Evolutionary conservation across 2,329 filamentous ascomycete genomes (phyloP).

Genomic region (Aciculosporium take): DNA sequence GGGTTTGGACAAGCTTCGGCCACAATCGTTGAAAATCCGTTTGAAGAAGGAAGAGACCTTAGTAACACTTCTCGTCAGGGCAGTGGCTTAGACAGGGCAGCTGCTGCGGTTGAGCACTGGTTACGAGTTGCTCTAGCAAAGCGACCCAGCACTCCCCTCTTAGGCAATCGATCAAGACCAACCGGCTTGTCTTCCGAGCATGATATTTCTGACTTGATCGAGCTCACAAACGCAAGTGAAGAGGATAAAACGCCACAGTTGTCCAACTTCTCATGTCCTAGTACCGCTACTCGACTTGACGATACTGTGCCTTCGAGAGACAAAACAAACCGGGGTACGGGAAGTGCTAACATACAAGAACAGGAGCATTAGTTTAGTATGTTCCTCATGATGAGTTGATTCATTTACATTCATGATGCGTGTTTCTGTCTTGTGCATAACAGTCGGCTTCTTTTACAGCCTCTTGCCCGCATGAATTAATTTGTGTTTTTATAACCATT

Average conservation of each 20-base stretch:
- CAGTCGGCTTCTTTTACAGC: not conserved
- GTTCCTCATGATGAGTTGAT: not conserved
- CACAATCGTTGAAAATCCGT: slow-evolving; percentile 36
- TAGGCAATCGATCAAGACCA: slow-evolving; percentile 25
- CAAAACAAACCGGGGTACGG: slow-evolving; percentile 16
- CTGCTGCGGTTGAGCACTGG: slow-evolving; percentile 82
- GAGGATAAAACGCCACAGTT: slow-evolving; percentile 27
- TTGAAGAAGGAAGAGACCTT: slow-evolving; percentile 32
- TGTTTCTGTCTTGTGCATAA: not conserved
- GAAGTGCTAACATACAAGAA: slow-evolving; percentile 13
- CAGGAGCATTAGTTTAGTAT: slow-evolving; percentile 24
- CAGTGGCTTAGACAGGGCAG: slow-evolving; percentile 61
- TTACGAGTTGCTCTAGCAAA: slow-evolving; percentile 66
- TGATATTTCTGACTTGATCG: slow-evolving; percentile 51
- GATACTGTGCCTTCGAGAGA: slow-evolving; percentile 24
- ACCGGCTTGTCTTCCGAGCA: slow-evolving; percentile 8
- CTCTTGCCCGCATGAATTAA: not conserved
- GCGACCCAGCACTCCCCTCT: slow-evolving; percentile 36
- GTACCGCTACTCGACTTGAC: slow-evolving; percentile 20
- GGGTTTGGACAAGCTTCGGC: slow-evolving; percentile 30
- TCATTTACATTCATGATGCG: not conserved
- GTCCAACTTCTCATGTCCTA: slow-evolving; percentile 19
- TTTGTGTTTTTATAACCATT: not conserved
- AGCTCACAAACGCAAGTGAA: slow-evolving; percentile 50
- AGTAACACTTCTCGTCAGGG: slow-evolving; percentile 30